phyloP scores from a whole-genome alignment of 2,329 filamentous ascomycete genomes.

The Aureobasidium vineae region DNA sequence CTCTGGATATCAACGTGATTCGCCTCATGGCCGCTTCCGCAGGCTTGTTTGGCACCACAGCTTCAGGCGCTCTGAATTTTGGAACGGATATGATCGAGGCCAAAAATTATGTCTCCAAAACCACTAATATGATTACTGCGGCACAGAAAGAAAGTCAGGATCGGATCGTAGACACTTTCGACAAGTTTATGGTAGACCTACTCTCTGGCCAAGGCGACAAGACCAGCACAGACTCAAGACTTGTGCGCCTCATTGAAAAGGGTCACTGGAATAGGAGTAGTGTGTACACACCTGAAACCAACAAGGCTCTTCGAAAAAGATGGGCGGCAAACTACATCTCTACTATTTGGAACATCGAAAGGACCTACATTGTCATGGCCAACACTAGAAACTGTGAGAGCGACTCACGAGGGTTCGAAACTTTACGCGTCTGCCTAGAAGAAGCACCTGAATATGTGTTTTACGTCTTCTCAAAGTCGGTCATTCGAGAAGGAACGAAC shows the following conservation, averaged over 20 bases:
- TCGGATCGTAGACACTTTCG: background rate
- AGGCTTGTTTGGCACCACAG: background rate
- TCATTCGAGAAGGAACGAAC: background rate
- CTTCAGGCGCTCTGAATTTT: background rate
- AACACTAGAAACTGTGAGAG: background rate
- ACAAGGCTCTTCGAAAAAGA: background rate
- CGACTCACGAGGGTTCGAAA: background rate
- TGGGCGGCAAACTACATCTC: background rate
- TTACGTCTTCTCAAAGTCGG: constrained; percentile 1
- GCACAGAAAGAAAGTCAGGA: background rate
- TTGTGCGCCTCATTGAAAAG: too few relatives aligned
- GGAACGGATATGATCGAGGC: background rate
- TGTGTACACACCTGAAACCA: too few relatives aligned
- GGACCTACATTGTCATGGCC: constrained; percentile 6
- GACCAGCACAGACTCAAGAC: too few relatives aligned
- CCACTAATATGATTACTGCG: background rate
- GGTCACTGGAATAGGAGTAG: too few relatives aligned
- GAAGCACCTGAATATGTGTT: constrained; percentile 2
- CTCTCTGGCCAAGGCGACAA: too few relatives aligned
- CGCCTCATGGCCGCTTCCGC: too few relatives aligned
- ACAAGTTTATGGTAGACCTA: too few relatives aligned
- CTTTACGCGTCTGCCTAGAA: background rate
- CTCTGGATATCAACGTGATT: too few relatives aligned
- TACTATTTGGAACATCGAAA: background rate
- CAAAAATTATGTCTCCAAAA: background rate